Percentiles rank a stretch among this genome's conserved stretches.
phyloP scores from a whole-genome alignment of 1,284 basidiomycete genomes.

The Xerocomus amazonicus region DNA sequence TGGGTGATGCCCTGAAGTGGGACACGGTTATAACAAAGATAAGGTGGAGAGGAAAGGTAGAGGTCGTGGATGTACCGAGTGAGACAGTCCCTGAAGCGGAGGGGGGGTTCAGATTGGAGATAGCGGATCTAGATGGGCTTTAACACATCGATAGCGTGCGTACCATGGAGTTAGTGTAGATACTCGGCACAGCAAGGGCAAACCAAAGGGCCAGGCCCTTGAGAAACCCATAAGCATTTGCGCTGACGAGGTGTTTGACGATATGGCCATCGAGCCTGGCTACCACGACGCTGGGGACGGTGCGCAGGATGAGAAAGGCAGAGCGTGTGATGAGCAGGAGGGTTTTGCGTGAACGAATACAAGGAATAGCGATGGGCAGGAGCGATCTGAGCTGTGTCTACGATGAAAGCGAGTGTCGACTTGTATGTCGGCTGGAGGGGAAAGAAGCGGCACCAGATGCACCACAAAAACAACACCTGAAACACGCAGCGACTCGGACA shows the following conservation, averaged over 20 bases:
- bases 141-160: conserved; percentile 12
- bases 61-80: conserved; percentile 92
- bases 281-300: conserved; percentile 83
- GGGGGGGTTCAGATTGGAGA: conserved; percentile 86
- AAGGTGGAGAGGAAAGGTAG: conserved; percentile 74
- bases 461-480: too few relatives aligned
- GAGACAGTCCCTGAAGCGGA: conserved; percentile 69
- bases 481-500: conserved; percentile 14
- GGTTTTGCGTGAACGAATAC: conserved; percentile 71
- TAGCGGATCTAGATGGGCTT: conserved; percentile 82
- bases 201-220: conserved; percentile 89
- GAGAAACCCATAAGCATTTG: conserved; percentile 82
- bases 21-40: conserved; percentile 69
- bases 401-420: conserved; percentile 44
- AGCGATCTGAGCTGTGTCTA: conserved; percentile 77
- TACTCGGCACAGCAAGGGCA: conserved; percentile 84
- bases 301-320: conserved; percentile 83
- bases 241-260: conserved; percentile 86
- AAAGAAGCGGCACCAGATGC: conserved; percentile 18
- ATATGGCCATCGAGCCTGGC: conserved; percentile 89
- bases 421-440: too few relatives aligned
- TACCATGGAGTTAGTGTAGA: conserved; percentile 95
- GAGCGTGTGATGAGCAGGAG: conserved; percentile 80
- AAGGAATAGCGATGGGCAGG: conserved; percentile 71
- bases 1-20: conserved; percentile 81